phyloP scores from a whole-genome alignment of 2,329 filamentous ascomycete species.

The Pseudogymnoascus sp. region DNA sequence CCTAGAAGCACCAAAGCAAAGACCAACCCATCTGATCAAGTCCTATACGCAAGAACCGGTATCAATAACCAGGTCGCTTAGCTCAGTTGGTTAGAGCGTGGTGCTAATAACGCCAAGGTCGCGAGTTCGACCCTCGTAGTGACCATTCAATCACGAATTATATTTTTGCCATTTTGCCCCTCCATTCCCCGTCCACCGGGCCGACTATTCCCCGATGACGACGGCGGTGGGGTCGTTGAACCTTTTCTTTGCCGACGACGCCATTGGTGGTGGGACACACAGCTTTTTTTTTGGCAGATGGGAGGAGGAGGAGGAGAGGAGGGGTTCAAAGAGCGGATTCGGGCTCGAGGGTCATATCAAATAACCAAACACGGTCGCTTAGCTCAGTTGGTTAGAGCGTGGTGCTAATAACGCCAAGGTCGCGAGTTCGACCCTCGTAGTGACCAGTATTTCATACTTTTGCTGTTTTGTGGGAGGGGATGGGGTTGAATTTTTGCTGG shows the following conservation, averaged over 20 bases:
- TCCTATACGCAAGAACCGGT: too few species aligned
- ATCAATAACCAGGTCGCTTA: not conserved
- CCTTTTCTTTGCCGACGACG: not conserved
- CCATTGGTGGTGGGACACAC: not conserved
- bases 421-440: not conserved
- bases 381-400: too few species aligned
- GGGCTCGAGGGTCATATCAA: not conserved
- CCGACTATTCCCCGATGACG: not conserved
- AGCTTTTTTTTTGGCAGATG: not conserved
- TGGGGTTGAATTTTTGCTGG: not conserved
- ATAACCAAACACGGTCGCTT: not conserved
- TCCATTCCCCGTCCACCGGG: too few species aligned
- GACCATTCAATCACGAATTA: not conserved
- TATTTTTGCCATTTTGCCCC: not conserved
- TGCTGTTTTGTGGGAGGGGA: not conserved
- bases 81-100: too few species aligned
- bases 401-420: too few species aligned
- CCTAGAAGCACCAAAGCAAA: not conserved
- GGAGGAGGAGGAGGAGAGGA: not conserved
- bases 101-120: too few species aligned
- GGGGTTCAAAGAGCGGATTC: not conserved
- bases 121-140: not conserved
- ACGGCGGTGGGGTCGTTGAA: not conserved
- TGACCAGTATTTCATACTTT: not conserved
- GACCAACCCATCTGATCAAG: too few species aligned